phyloP scores from a whole-genome alignment of 345 rosid genomes.

The Hevea brasiliensis region DNA sequence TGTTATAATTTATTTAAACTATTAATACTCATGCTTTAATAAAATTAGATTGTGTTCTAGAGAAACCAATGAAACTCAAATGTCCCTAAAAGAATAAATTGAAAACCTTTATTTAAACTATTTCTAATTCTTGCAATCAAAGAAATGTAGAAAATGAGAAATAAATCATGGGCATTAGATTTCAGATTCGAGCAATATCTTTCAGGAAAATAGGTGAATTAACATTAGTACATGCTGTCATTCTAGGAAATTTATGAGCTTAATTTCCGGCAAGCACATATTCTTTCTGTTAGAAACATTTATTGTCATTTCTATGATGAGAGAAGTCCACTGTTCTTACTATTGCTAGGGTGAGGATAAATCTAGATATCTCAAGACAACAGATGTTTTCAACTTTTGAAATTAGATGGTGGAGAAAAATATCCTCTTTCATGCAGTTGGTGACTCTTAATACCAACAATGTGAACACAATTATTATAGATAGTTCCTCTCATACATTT shows the following conservation, averaged over 20 bases:
- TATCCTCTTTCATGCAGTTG: not conserved
- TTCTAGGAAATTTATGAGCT: not conserved
- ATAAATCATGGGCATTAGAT: not conserved
- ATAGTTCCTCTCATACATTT: not conserved
- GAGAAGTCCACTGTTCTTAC: not conserved
- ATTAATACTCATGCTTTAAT: not conserved
- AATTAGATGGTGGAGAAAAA: not conserved
- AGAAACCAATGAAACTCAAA: not conserved
- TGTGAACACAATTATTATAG: not conserved
- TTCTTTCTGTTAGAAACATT: not conserved
- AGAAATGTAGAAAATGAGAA: not conserved
- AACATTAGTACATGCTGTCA: not conserved
- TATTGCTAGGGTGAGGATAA: not conserved
- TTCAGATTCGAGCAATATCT: not conserved
- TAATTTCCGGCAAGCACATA: not conserved
- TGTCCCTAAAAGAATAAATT: not conserved
- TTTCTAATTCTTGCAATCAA: not conserved
- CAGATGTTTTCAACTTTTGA: constrained; percentile 7
- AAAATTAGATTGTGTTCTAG: not conserved
- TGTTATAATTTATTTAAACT: not conserved
- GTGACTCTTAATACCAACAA: not conserved
- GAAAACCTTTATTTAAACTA: no score
- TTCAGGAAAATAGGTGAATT: not conserved
- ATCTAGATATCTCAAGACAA: not conserved
- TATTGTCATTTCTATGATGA: not conserved